Conservation (phyloP, 1,284 basidiomycete genomes). For the Trichosporon sp. region DNA sequence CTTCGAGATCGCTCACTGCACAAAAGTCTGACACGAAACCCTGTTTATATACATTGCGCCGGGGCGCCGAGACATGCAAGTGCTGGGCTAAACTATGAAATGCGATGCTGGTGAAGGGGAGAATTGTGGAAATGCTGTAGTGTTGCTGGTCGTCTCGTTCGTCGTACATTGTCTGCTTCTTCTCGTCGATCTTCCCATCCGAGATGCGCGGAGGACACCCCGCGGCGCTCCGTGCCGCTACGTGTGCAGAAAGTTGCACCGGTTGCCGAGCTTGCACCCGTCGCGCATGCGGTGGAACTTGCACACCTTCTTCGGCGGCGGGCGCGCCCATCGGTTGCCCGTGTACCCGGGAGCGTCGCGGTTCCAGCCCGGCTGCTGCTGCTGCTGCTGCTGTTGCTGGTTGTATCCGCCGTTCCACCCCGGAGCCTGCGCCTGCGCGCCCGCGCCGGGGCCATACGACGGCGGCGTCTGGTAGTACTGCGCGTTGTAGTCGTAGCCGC, state of each 20-base stretch:
- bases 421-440: neutral
- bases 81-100: neutral
- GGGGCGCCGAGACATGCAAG: neutral
- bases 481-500: neutral
- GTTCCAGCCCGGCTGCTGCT: neutral
- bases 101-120: neutral
- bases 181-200: neutral
- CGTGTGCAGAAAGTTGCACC: neutral
- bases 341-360: conserved; percentile 1
- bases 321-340: neutral
- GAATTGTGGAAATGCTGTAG: neutral
- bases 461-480: conserved; percentile 1
- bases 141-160: neutral
- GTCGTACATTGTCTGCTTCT: neutral
- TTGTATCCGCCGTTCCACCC: neutral
- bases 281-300: neutral
- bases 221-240: neutral
- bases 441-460: neutral
- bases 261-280: neutral
- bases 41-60: neutral
- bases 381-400: neutral
- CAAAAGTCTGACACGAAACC: neutral
- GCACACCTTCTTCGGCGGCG: neutral
- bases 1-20: neutral
- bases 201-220: no score